Evolutionary conservation across 106 monocot genomes (phyloP).

Genomic region (Dendrobium nobile): DNA sequence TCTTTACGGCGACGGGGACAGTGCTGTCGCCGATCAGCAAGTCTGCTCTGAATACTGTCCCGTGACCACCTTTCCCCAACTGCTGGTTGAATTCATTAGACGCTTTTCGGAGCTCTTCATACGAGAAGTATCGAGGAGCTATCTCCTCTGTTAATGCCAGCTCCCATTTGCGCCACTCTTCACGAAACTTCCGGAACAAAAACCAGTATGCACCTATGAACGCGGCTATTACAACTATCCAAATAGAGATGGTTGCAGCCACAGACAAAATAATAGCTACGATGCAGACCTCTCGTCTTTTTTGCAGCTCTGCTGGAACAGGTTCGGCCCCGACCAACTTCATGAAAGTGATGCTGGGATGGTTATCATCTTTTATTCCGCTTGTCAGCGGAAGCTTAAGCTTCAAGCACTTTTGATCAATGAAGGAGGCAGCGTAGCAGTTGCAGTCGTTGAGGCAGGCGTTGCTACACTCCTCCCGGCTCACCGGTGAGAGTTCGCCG

Average conservation of each 20-base stretch:
- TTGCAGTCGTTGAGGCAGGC: not conserved
- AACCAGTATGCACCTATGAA: not conserved
- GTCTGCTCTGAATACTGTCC: constrained; percentile 18
- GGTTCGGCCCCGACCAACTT: not conserved
- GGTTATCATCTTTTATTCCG: not conserved
- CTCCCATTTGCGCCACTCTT: not conserved
- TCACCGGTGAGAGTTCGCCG: not conserved
- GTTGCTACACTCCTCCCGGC: not conserved
- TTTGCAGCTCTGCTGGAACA: not conserved
- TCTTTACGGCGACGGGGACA: not conserved
- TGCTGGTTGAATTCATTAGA: constrained; percentile 7
- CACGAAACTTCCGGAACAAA: not conserved
- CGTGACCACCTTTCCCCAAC: constrained; percentile 24
- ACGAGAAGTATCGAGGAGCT: constrained; percentile 12
- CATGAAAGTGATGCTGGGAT: not conserved
- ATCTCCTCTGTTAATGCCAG: not conserved
- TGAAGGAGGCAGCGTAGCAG: not conserved
- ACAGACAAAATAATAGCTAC: not conserved
- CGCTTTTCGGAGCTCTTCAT: constrained; percentile 17
- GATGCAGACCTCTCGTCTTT: not conserved
- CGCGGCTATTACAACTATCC: not conserved
- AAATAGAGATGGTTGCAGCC: not conserved
- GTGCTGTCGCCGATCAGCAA: not conserved
- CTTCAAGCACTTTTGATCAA: not conserved
- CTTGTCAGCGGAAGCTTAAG: not conserved